Evolutionary conservation across 2,329 filamentous ascomycete genomes (phyloP), one percentile per base, ranked within the genome.

Genomic region (Ophiostoma ips): DNA sequence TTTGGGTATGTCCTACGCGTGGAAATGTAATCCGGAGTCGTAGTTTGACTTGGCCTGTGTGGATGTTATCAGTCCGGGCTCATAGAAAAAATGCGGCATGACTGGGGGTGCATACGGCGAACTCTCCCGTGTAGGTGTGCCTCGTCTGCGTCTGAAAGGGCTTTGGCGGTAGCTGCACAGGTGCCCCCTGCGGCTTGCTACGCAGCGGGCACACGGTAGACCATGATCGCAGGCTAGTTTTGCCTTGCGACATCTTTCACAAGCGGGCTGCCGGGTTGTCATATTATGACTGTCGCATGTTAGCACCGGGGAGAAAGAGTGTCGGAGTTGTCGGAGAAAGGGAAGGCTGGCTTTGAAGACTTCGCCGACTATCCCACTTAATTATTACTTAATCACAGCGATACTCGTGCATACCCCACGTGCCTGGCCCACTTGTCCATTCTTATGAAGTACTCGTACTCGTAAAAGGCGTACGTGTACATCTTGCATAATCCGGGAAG

Each of bases 161-260:
- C 43, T 45, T 16, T 45, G 28, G 15, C 43, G 43, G 16, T 45
- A 45, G 43, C 30, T 45, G 30, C 43, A 45, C 7, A 45, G 43
- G 12, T 45, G 43, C 8, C 30, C 43, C 28, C 33, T 45, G 10
- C 43, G 43, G 43, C 43, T 45, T 9, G 28, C 16, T 4, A 45
- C 6, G 31, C 43, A 45, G 5, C 43, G 43, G 8, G 43, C 18
- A n/a, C 43, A 45, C 12, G 43, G 43, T 16, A 45, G 24, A 3
- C 33, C 30, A 30, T 45, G 43, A 28, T 45, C 43, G 13, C 43
- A 45, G 9, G 43, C 28, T 4, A 45, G 30, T n/a, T 45, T 45
- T 19, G 43, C 28, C 43, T 33, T 45, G 43, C 43, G 43, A 30
- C 43, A 45, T 45, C 43, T 33, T 24, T 45, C 43, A 9, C 43